Base-by-base conservation (phyloP, 805 yeast species). In the Cyberlindnera subsufficiens region DNA sequence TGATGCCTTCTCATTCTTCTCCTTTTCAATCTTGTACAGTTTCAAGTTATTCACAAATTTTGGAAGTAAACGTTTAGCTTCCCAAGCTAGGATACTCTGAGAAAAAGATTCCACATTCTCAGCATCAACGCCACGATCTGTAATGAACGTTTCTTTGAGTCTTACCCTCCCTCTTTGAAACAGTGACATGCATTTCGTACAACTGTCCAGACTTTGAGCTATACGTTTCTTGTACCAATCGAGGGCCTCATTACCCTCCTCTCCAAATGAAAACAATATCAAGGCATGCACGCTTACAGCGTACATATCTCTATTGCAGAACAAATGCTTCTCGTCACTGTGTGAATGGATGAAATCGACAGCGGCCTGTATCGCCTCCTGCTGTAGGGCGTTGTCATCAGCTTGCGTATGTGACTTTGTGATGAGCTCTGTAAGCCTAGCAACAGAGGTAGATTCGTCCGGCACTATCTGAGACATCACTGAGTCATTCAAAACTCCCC, bases 191-290 rank as follows among this genome's bases (percentile, higher is more conserved):
- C 93, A 85, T 5, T 68, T 61, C 3, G 68, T 63, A 60, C 93
- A 85, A 4, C 56, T 45, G 31, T 64, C 60, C 13, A 84, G 59
- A 19, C 71, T 63, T 1, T 60, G 56, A 4, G 61, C 58, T 38
- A 76, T 64, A 13, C 53, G 50, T 9, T 65, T 65, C 38, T 69
- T 67, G 42, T 72, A 60, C 69, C 77, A 71, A 5, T 53, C 53
- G 15, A 73, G 64, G 1, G 73, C 70, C n/a, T 66, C 70, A 32
- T 66, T 66, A 20, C 68, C 40, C 6, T 32, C 47, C 19, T 35
- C 74, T 3, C 71, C 69, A 52, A 82, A 80, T 3, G 89, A 80
- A 55, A 81, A 80, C 45, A 80, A 63, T 14, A 83, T 74, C 42
- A 82, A 59, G 9, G 74, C 64, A 54, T 80, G 80, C 13, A 72